Conservation (phyloP, 331 rosid genomes). For the Rosa hybrid region DNA sequence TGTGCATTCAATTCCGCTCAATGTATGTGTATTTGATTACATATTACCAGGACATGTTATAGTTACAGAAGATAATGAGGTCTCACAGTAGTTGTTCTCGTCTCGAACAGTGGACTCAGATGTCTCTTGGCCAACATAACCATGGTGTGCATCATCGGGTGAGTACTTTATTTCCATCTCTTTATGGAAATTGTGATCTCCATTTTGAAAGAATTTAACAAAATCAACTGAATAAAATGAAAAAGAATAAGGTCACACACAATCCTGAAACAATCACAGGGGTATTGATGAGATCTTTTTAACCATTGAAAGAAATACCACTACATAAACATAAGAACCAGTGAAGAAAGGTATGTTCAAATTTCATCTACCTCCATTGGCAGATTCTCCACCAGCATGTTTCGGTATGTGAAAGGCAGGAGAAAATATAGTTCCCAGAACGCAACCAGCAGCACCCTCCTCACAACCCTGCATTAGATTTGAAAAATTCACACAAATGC, state of each 20-base stretch:
- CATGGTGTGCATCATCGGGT: slow-evolving; percentile 39
- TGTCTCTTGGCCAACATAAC: slow-evolving; percentile 41
- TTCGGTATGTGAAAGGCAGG: slow-evolving; percentile 76
- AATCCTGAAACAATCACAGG: background rate
- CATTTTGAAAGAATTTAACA: slow-evolving; percentile 64
- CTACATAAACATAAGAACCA: background rate
- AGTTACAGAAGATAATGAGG: slow-evolving; percentile 20
- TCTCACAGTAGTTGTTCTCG: slow-evolving; percentile 30
- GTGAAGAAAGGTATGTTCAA: background rate
- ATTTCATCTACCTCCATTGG: slow-evolving; percentile 66
- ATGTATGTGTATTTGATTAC: slow-evolving; percentile 33
- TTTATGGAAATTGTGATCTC: slow-evolving; percentile 45
- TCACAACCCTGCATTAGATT: slow-evolving; percentile 51
- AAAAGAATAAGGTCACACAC: slow-evolving; percentile 21
- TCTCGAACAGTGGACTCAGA: slow-evolving; percentile 21
- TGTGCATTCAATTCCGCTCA: slow-evolving; percentile 18
- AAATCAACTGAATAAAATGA: slow-evolving; percentile 59
- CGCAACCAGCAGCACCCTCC: slow-evolving; percentile 44
- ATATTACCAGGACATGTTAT: slow-evolving; percentile 32
- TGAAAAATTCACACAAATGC: slow-evolving; percentile 6
- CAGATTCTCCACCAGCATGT: slow-evolving; percentile 56
- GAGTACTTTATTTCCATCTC: slow-evolving; percentile 39
- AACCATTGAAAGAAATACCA: slow-evolving; percentile 12
- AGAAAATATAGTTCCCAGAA: slow-evolving; percentile 82
- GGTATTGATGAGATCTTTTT: background rate